Base-by-base conservation (phyloP, 495 filamentous ascomycete species). In the Talaromyces liani region DNA sequence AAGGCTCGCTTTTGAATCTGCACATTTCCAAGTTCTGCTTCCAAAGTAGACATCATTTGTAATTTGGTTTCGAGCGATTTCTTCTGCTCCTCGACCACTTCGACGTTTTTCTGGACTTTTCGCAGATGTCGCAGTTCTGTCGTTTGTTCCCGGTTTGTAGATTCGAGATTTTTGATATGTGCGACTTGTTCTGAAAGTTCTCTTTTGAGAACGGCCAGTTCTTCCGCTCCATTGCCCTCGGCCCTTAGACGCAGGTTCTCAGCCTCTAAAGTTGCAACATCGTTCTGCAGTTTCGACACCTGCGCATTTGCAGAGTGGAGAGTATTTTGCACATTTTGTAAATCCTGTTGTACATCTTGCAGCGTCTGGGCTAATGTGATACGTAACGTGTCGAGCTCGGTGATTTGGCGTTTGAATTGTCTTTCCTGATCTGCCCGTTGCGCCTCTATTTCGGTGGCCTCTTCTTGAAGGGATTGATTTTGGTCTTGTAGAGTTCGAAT, bases 1-100 rank as follows among this genome's bases (percentile, higher is more conserved):
- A 98, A 75, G 5, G 92, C 81, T 66, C 94, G 91, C 24, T 91
- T 87, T 66, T 94, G 92, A 39, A 94, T 80, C 66, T 90, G 83
- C 18, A 88, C 82, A 66, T 96, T 92, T 31, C 84, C 80, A 24
- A 97, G 80, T 68, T 96, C 88, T 18, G 84, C 79, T 62, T 91
- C 84, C 12, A 97, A 67, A 24, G 85, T 82, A 64, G 90, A 85
- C 80, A 94, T 88, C 27, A 89, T 75, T 64, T 89, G 84, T 29
- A 99, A 66, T 66, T 85, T 89, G 58, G 85, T 85, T 71, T 97
- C 88, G 60, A 99, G 77, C 0, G 85, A 84, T 65, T 89, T 82
- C 78, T 98, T 98, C 77, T 99, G 91, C 70, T 99, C 94, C 68
- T 98, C 93, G 0, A 97, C 87, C n/a, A 98, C 83, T 65, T 97